phyloP scores from a whole-genome alignment of 495 filamentous ascomycete genomes.

The Podospora conica region DNA sequence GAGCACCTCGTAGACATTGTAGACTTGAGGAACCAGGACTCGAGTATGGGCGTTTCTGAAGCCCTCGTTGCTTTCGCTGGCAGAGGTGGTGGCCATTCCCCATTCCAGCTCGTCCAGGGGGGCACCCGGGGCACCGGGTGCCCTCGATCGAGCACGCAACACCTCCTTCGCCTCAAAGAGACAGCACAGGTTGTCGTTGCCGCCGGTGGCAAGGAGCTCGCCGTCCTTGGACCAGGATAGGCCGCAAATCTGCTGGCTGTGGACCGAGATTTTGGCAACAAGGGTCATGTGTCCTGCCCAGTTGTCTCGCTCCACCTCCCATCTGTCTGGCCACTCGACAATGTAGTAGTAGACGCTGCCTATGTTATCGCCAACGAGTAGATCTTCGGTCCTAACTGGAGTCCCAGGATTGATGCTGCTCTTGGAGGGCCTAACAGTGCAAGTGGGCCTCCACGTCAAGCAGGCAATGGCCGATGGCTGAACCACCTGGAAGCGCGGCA shows the following conservation, averaged over 20 bases:
- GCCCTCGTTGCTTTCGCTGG: slow-evolving; percentile 1
- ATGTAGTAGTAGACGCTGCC: slow-evolving; percentile 84
- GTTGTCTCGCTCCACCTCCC: slow-evolving; percentile 48
- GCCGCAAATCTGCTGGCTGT: slow-evolving; percentile 88
- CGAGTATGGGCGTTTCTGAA: slow-evolving; percentile 10
- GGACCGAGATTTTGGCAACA: slow-evolving; percentile 67
- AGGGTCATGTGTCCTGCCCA: slow-evolving; percentile 77
- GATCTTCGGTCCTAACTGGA: slow-evolving; percentile 61
- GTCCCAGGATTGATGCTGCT: slow-evolving; percentile 28
- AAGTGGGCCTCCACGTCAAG: slow-evolving; percentile 58
- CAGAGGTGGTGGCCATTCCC: background rate
- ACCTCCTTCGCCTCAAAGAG: slow-evolving; percentile 68
- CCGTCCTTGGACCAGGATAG: slow-evolving; percentile 81
- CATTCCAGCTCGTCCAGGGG: background rate
- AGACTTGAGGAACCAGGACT: background rate
- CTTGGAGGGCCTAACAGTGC: slow-evolving; percentile 37
- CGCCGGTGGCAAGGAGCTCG: slow-evolving; percentile 73
- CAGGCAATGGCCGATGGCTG: slow-evolving; percentile 70
- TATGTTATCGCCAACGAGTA: slow-evolving; percentile 82
- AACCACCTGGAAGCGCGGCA: slow-evolving; percentile 64
- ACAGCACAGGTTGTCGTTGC: slow-evolving; percentile 85
- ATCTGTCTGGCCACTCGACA: slow-evolving; percentile 72
- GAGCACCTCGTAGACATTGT: slow-evolving; percentile 17
- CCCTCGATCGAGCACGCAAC: slow-evolving; percentile 25
- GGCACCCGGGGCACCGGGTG: background rate